A percentile compares a stretch with the other conserved stretches of the same genome.
phyloP scores from a whole-genome alignment of 257 asterid species.

The Verbena officinalis region DNA sequence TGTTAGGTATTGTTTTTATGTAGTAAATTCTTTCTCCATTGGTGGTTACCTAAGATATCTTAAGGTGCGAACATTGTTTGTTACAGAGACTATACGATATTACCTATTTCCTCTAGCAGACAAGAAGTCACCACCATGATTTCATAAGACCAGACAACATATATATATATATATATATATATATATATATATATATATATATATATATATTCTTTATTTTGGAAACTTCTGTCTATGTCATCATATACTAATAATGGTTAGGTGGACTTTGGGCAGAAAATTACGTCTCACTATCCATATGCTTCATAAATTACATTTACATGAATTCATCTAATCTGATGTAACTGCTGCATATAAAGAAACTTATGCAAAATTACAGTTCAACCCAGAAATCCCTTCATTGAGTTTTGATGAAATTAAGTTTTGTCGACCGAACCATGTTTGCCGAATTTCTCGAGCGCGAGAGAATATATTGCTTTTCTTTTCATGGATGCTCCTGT shows the following conservation, averaged over 20 bases:
- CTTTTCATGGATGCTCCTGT: constrained; percentile 70
- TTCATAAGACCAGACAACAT: neutral
- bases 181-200: neutral
- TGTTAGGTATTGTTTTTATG: constrained; percentile 8
- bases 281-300: neutral
- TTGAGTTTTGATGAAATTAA: constrained; percentile 13
- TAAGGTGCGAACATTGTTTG: constrained; percentile 39
- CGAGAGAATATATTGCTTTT: constrained; percentile 56
- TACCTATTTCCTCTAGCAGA: neutral
- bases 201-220: too few species aligned
- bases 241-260: neutral
- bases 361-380: constrained; percentile 12
- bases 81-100: constrained; percentile 24
- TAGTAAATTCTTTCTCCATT: constrained; percentile 29
- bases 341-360: too few species aligned
- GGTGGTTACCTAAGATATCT: constrained; percentile 49
- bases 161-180: neutral
- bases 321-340: too few species aligned
- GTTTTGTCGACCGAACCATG: constrained; percentile 42
- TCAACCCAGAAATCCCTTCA: neutral
- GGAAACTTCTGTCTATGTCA: too few species aligned
- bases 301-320: too few species aligned
- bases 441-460: constrained; percentile 75
- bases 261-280: neutral
- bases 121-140: neutral